Base-by-base conservation (phyloP, 116 monocot species). In the Thalassia testudinum region DNA sequence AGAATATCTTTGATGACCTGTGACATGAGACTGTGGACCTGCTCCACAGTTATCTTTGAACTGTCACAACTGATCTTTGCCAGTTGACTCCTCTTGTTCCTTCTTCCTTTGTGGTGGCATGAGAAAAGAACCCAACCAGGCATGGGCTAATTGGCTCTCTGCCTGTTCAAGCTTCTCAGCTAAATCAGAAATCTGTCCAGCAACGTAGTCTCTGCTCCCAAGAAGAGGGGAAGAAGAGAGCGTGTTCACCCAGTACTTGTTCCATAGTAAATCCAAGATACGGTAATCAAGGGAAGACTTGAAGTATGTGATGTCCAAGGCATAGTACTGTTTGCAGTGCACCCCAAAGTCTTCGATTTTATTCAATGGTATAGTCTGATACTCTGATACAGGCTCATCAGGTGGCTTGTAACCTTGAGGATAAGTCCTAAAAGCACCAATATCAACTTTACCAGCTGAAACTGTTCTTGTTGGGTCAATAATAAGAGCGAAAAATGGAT, bases 341-440 rank as follows among this genome's bases (percentile, higher is more conserved):
- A 95, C 88, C 11, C 88, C 95, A 68, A 95, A 87, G 58, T 95
- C 95, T 72, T 95, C 95, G 50, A 95, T 95, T 58, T 95, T 95
- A 60, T 88, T 95, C 1, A 95, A 76, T 24, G 95, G 95, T 50
- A 95, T 95, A 5, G 95, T 95, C 56, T 95, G 95, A 34, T 88
- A 95, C 53, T 95, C 87, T 15, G 88, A 88, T 5, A 88, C 81
- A 19, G 95, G 88, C 60, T 95, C 95, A 61, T 95, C 88, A 24
- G 95, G 72, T 29, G 88, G 88, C 34, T 88, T 95, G 70, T 81
- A 88, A 1, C 85, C 87, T 49, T 84, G 54, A 10, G 85, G 87
- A 42, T 88, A 95, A 51, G 88, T 87, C 65, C 88, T 80, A 25
- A 88, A 95, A 53, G 95, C 95, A 40, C 95, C 95, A 56, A 95